phyloP scores from a whole-genome alignment of 805 yeast genomes.

The Kodamaea sagamina region DNA sequence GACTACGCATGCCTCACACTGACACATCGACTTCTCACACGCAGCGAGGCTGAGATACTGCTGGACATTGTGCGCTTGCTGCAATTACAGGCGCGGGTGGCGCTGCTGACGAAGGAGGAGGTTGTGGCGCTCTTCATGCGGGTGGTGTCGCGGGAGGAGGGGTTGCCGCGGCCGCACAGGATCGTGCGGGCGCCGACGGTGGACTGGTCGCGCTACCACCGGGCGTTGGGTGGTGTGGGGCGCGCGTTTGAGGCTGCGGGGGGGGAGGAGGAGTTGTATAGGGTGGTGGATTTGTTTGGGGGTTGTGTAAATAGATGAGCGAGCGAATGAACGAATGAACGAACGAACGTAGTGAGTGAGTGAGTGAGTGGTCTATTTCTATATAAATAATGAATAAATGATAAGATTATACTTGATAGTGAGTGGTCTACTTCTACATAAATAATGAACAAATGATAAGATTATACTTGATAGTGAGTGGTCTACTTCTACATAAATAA shows the following conservation, averaged over 20 bases:
- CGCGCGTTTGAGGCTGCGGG: slow-evolving; percentile 17
- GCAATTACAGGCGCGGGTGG: slow-evolving; percentile 26
- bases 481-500: too few relatives aligned
- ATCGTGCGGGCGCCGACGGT: slow-evolving; percentile 36
- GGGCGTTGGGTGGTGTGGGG: slow-evolving; percentile 27
- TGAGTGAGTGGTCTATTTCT: too few relatives aligned
- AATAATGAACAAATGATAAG: too few relatives aligned
- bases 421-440: too few relatives aligned
- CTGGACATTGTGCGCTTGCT: slow-evolving; percentile 35
- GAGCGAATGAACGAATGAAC: neutral
- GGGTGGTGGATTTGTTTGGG: slow-evolving; percentile 28
- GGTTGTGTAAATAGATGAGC: slow-evolving; percentile 8
- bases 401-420: too few relatives aligned
- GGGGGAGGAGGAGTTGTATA: slow-evolving; percentile 19
- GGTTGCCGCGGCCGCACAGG: slow-evolving; percentile 37
- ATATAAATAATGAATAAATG: too few relatives aligned
- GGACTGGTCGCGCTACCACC: slow-evolving; percentile 42
- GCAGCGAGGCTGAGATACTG: slow-evolving; percentile 25
- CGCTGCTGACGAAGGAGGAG: slow-evolving; percentile 22
- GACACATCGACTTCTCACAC: slow-evolving; percentile 31
- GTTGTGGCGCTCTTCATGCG: slow-evolving; percentile 35
- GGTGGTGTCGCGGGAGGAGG: slow-evolving; percentile 33
- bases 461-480: too few relatives aligned
- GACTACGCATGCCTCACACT: slow-evolving; percentile 41
- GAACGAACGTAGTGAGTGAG: neutral